These are phyloP conservation scores for Nigrograna mackinnonii DNA, from an alignment of 2,329 filamentous ascomycete species.

Conservation along the genomic window DNA sequence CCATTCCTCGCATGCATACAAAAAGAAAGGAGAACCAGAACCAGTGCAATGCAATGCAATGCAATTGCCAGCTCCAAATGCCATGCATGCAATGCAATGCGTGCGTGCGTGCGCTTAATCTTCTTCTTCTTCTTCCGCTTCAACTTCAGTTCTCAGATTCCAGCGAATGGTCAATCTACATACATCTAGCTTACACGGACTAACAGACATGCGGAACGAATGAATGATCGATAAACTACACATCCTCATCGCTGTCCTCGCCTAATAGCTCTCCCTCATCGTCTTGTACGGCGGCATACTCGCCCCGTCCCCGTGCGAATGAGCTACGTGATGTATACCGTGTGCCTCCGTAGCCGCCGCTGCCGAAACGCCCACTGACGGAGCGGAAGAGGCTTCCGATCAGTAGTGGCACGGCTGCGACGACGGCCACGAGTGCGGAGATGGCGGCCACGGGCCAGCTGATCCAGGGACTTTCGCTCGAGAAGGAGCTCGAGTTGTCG, in stretches of 20 bases:
- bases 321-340: conserved; percentile 87
- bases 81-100: too few relatives aligned
- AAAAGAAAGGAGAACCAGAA: too few relatives aligned
- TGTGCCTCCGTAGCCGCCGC: conserved; percentile 56
- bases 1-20: too few relatives aligned
- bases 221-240: conserved; percentile 50
- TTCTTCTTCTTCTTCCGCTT: too few relatives aligned
- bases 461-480: conserved; percentile 76
- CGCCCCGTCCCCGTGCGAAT: conserved; percentile 83
- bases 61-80: too few relatives aligned
- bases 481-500: conserved; percentile 59
- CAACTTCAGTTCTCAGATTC: too few relatives aligned
- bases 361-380: conserved; percentile 52
- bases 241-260: conserved; percentile 91
- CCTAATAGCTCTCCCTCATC: conserved; percentile 94
- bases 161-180: too few relatives aligned
- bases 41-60: too few relatives aligned
- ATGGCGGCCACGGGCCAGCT: conserved; percentile 67
- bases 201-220: too few relatives aligned
- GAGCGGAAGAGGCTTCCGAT: conserved; percentile 73
- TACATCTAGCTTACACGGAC: too few relatives aligned
- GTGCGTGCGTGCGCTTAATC: too few relatives aligned
- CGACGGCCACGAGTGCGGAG: conserved; percentile 58
- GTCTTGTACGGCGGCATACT: conserved; percentile 86
- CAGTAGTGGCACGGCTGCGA: conserved; percentile 66